A percentile compares a stretch with the other conserved stretches of the same genome.
Evolutionary conservation across 768 basidiomycete genomes (phyloP).

Genomic region (Hypsizygus marmoreus): DNA sequence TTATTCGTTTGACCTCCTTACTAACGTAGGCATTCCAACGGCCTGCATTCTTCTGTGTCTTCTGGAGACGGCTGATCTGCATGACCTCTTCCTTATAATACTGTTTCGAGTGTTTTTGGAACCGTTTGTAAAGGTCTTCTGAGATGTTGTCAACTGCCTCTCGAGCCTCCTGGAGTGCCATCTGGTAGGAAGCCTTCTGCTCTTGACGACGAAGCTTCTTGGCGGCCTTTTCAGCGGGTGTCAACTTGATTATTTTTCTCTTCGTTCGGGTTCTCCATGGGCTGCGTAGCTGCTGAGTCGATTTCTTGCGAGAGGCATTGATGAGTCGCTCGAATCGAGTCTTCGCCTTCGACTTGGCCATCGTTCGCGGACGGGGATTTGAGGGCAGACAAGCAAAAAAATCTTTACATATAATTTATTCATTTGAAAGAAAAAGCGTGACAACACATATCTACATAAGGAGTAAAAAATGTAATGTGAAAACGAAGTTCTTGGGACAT

Average conservation of each 20-base stretch:
- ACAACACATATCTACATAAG: no score
- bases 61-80: background rate
- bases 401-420: background rate
- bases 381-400: background rate
- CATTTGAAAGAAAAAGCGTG: no score
- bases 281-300: background rate
- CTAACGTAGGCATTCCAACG: slow-evolving; percentile 7
- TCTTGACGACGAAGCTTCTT: background rate
- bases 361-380: background rate
- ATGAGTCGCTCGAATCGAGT: background rate
- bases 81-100: background rate
- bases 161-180: background rate
- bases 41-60: slow-evolving; percentile 1
- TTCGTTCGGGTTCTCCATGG: slow-evolving; percentile 1
- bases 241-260: background rate
- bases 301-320: slow-evolving; percentile 2
- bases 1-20: slow-evolving; percentile 1
- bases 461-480: no score
- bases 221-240: background rate
- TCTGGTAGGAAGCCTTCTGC: background rate
- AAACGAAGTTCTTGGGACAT: no score
- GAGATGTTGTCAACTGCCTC: no score
- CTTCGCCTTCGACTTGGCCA: background rate
- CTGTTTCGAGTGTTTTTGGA: background rate
- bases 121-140: background rate